phyloP scores from a whole-genome alignment of 2,329 filamentous ascomycete species.

The Claviceps sp. region DNA sequence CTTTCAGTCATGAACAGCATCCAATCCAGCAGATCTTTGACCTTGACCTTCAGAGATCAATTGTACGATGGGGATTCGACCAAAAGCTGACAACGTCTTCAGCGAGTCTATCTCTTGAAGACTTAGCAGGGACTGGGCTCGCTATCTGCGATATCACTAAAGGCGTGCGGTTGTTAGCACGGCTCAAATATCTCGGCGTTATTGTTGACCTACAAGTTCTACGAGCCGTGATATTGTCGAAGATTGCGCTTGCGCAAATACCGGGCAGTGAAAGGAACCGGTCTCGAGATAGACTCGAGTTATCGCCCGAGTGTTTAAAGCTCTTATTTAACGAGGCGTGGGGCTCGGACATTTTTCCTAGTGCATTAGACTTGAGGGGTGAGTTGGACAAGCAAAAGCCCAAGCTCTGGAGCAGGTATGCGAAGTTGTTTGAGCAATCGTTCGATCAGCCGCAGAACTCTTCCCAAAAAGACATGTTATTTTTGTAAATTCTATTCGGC shows the following conservation, averaged over 20 bases:
- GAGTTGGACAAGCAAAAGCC: slow-evolving; percentile 17
- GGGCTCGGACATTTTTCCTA: slow-evolving; percentile 19
- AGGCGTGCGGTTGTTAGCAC: slow-evolving; percentile 23
- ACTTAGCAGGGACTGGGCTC: slow-evolving; percentile 5
- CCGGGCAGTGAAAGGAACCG: slow-evolving; percentile 16
- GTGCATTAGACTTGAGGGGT: slow-evolving; percentile 9
- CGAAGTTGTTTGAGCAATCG: slow-evolving; percentile 12
- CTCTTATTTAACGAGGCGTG: slow-evolving; percentile 20
- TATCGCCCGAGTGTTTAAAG: slow-evolving; percentile 18
- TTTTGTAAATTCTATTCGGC: background rate
- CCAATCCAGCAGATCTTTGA: slow-evolving; percentile 35
- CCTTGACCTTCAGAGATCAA: slow-evolving; percentile 21
- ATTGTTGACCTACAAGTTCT: slow-evolving; percentile 20
- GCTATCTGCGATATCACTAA: slow-evolving; percentile 20
- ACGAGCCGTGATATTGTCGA: slow-evolving; percentile 14
- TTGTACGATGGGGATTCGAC: slow-evolving; percentile 34
- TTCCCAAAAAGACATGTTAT: background rate
- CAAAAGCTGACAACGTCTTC: slow-evolving; percentile 17
- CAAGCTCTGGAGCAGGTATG: slow-evolving; percentile 18
- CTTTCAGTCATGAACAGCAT: slow-evolving; percentile 26
- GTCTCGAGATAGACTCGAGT: slow-evolving; percentile 18
- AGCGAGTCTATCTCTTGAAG: slow-evolving; percentile 5
- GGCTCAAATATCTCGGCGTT: slow-evolving; percentile 22
- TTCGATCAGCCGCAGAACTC: background rate
- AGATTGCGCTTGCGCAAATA: slow-evolving; percentile 17